These are phyloP conservation scores for Claviceps sp. DNA, from an alignment of 2,329 filamentous ascomycete genomes.

Conservation along the genomic window DNA sequence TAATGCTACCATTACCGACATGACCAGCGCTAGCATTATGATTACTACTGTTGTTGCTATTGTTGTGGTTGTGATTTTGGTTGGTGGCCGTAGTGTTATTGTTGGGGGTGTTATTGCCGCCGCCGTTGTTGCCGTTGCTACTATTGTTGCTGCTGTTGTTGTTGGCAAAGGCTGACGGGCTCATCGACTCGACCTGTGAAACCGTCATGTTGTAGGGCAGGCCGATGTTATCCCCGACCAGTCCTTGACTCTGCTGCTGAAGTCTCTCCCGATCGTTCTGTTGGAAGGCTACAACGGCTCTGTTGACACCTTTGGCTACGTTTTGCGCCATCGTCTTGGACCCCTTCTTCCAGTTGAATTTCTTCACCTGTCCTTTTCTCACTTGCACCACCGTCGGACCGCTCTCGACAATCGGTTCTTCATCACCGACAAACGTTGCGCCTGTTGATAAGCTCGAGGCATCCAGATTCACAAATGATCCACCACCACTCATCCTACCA, in stretches of 20 bases:
- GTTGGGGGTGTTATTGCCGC: not conserved
- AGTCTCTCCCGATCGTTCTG: conserved; percentile 42
- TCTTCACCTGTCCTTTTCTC: conserved; percentile 83
- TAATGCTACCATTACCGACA: not conserved
- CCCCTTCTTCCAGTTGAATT: conserved; percentile 98
- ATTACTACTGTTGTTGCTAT: not conserved
- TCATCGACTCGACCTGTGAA: conserved; percentile 36
- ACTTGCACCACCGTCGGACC: conserved; percentile 94
- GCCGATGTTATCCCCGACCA: conserved; percentile 51
- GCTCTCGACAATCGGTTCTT: conserved; percentile 53
- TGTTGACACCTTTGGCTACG: conserved; percentile 86
- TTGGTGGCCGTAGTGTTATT: not conserved
- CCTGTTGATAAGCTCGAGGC: conserved; percentile 40
- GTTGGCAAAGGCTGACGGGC: conserved; percentile 17
- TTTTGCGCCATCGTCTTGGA: conserved; percentile 89
- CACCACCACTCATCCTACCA: conserved; percentile 33
- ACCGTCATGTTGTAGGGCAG: conserved; percentile 60
- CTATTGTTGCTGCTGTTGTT: not conserved
- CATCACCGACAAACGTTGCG: conserved; percentile 47
- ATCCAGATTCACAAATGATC: conserved; percentile 38
- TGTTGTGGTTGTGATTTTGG: conserved; percentile 14
- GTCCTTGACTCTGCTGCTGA: conserved; percentile 36
- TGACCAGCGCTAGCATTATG: no score
- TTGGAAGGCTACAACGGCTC: conserved; percentile 66
- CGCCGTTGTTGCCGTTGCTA: not conserved